Base-by-base conservation (phyloP, 208 protist genomes). In the Leishmania turanica region DNA sequence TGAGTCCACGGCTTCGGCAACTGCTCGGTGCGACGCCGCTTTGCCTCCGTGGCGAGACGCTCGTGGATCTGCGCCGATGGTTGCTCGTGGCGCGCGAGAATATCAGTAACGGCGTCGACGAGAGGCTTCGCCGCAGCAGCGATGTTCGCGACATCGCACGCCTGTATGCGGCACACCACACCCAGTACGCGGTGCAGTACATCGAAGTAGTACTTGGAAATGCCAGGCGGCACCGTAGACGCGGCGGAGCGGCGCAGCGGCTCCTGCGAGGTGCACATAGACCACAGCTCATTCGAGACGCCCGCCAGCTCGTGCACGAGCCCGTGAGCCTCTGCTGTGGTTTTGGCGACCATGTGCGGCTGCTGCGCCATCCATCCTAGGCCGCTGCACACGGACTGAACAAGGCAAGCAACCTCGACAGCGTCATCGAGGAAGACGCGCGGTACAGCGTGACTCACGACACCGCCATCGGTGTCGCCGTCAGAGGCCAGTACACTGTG, bases 311-410 rank as follows among this genome's bases (percentile, higher is more conserved):
- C 89, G 7, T 90, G 77, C 56, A 97, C 65, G 17, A 82, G 73
- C 54, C 51, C 34, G 76, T 78, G 77, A 2, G 84, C 58, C 66
- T 82, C 87, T 9, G 76, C 49, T 40, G 84, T 81, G 42, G 62
- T 68, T 2, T 77, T 65, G 5, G 83, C 64, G 24, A 81, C 56
- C 79, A 94, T 77, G 49, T 89, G 78, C 1, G 82, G 81, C 77
- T 94, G 85, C 82, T 92, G 78, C 62, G 77, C 37, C 83, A 97
- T 89, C 92, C 92, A 94, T 58, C 82, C 56, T 27, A 92, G 83
- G 8, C 91, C 73, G 17, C 86, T 86, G 73, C 87, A 84, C 37
- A 95, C 81, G 34, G 84, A 81, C 78, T 95, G 92, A 27, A 88
- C 80, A 27, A 89, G 79, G 47, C 90, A 91, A 70, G 87, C 93